Evolutionary conservation across 441 rosid genomes (phyloP).

Genomic region (Gossypium aridum): DNA sequence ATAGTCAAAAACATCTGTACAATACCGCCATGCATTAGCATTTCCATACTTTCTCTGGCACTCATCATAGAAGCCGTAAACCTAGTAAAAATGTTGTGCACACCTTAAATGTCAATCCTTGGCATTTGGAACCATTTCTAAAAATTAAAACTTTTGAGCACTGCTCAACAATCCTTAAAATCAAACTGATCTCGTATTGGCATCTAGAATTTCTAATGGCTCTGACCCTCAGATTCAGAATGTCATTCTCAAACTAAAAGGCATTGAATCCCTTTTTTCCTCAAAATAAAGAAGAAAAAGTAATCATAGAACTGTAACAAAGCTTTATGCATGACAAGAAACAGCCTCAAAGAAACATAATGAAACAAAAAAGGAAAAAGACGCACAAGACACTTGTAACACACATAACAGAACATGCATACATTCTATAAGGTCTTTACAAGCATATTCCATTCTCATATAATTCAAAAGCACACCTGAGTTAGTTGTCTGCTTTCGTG

Average conservation of each 20-base stretch:
- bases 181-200: not conserved
- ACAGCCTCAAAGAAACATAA: not conserved
- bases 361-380: not conserved
- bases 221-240: not conserved
- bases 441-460: not conserved
- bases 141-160: not conserved
- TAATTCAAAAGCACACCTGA: constrained; percentile 52
- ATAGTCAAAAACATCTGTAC: constrained; percentile 98
- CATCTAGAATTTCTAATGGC: not conserved
- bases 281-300: not conserved
- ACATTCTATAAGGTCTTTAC: not conserved
- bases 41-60: constrained; percentile 99
- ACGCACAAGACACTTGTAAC: not conserved
- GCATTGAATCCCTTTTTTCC: not conserved
- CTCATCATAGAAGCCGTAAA: constrained; percentile 97
- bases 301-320: not conserved
- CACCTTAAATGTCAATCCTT: not conserved
- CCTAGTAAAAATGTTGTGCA: constrained; percentile 34
- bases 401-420: not conserved
- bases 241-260: not conserved
- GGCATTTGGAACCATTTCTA: not conserved
- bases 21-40: constrained; percentile 99
- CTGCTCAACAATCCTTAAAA: not conserved
- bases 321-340: not conserved
- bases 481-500: constrained; percentile 99